phyloP scores from a whole-genome alignment of 352 stramenopile genomes.

The Phytopythium aichiense region DNA sequence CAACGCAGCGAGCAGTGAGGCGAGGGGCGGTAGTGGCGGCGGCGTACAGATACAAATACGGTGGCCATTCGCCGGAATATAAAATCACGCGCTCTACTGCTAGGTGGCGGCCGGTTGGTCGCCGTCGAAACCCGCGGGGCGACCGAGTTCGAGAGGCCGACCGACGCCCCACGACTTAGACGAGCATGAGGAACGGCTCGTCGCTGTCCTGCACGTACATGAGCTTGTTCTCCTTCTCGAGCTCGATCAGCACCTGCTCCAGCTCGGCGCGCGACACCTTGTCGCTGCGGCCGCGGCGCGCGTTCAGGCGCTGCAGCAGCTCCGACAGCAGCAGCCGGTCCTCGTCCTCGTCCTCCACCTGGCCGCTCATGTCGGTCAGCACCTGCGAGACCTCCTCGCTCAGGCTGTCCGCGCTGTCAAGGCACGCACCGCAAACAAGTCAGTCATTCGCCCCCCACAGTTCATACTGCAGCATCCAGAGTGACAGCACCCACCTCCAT shows the following conservation, averaged over 20 bases:
- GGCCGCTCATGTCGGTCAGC: constrained; percentile 52
- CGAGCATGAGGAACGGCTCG: constrained; percentile 81
- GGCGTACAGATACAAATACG: constrained; percentile 8
- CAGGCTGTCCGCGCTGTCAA: constrained; percentile 45
- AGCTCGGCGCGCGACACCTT: constrained; percentile 48
- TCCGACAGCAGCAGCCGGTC: constrained; percentile 55
- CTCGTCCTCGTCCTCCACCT: constrained; percentile 58
- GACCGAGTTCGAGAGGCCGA: not conserved
- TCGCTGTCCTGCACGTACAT: constrained; percentile 86
- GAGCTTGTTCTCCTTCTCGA: constrained; percentile 88
- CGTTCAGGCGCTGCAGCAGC: constrained; percentile 58
- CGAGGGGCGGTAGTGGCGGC: not conserved
- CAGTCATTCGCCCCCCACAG: not conserved
- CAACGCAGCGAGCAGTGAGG: constrained; percentile 6
- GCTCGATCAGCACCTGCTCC: constrained; percentile 60
- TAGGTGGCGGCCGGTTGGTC: not conserved
- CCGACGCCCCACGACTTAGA: constrained; percentile 34
- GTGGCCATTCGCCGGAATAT: constrained; percentile 25
- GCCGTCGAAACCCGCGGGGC: not conserved
- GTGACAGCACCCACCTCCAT: constrained; percentile 46
- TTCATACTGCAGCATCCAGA: not conserved
- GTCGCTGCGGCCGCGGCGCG: constrained; percentile 21
- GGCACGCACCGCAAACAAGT: constrained; percentile 5
- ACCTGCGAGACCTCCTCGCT: constrained; percentile 59
- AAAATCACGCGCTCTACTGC: constrained; percentile 16